Conservation (phyloP, 2,329 filamentous ascomycete genomes). For the Fusarium irregulare region DNA sequence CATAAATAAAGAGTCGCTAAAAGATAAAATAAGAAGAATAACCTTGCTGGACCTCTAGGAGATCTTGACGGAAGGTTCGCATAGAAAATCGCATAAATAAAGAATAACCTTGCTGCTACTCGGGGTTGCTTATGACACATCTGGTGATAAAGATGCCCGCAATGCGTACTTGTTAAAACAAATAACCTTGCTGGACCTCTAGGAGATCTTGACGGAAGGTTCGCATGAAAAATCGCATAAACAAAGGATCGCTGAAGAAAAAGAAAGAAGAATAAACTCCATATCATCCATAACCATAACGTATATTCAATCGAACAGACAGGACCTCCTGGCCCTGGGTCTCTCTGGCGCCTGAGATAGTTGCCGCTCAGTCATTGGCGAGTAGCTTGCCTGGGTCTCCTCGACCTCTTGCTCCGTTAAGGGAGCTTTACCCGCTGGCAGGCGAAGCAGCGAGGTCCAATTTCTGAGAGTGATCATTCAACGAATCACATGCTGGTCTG, state of each 20-base stretch:
- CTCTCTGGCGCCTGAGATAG: neutral
- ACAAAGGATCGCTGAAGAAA: neutral
- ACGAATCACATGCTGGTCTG: neutral
- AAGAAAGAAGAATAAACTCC: neutral
- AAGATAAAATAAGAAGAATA: neutral
- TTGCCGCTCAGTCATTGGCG: neutral
- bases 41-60: neutral
- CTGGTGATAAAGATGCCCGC: too few relatives aligned
- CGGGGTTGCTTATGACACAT: too few relatives aligned
- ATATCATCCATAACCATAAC: neutral
- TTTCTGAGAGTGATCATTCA: neutral
- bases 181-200: neutral
- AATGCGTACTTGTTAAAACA: too few relatives aligned
- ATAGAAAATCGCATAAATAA: too few relatives aligned
- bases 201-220: neutral
- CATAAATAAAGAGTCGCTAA: too few relatives aligned
- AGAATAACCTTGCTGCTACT: neutral
- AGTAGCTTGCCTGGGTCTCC: conserved; percentile 1
- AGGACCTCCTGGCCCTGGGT: neutral
- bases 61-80: too few relatives aligned
- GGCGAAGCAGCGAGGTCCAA: neutral
- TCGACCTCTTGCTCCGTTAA: neutral
- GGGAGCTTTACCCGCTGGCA: neutral
- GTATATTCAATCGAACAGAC: neutral
- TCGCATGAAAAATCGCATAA: neutral